Conservation (phyloP, 1,284 basidiomycete species). For the Crepidotus sp. region DNA sequence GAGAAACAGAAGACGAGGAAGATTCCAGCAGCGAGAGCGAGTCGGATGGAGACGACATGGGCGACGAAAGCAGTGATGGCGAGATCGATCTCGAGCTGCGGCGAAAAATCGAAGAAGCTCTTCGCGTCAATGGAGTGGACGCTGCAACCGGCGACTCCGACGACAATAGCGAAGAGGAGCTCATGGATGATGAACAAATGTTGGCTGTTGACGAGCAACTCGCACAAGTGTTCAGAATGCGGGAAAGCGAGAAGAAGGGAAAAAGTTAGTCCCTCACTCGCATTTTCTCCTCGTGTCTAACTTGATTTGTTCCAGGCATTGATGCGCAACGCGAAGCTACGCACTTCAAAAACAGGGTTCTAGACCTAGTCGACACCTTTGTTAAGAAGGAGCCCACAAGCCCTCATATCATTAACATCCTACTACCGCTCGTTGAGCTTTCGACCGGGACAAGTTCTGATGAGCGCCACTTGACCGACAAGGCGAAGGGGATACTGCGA, state of each 20-base stretch:
- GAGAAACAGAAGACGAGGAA: constrained; percentile 33
- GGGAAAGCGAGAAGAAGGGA: constrained; percentile 52
- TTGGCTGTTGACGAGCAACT: constrained; percentile 92
- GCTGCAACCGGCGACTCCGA: constrained; percentile 36
- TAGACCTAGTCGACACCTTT: constrained; percentile 86
- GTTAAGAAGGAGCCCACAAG: constrained; percentile 68
- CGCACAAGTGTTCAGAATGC: constrained; percentile 77
- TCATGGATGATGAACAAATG: constrained; percentile 97
- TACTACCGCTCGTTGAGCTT: constrained; percentile 73
- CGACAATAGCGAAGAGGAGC: constrained; percentile 50
- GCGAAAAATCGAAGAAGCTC: constrained; percentile 68
- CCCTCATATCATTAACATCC: constrained; percentile 56
- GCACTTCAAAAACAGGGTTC: constrained; percentile 90
- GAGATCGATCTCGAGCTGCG: constrained; percentile 65
- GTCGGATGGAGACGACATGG: constrained; percentile 21
- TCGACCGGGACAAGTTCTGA: constrained; percentile 58
- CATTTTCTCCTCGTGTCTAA: neutral
- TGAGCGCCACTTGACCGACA: constrained; percentile 80
- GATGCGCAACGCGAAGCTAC: constrained; percentile 76
- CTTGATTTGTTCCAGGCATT: constrained; percentile 32
- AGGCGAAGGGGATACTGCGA: constrained; percentile 73
- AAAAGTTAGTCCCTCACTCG: constrained; percentile 42
- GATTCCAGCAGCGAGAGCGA: constrained; percentile 44
- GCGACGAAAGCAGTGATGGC: constrained; percentile 31
- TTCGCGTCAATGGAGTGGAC: constrained; percentile 66